Base-by-base conservation (phyloP, 371 early-diverging fungal species). In the Cokeromyces recurvatus region DNA sequence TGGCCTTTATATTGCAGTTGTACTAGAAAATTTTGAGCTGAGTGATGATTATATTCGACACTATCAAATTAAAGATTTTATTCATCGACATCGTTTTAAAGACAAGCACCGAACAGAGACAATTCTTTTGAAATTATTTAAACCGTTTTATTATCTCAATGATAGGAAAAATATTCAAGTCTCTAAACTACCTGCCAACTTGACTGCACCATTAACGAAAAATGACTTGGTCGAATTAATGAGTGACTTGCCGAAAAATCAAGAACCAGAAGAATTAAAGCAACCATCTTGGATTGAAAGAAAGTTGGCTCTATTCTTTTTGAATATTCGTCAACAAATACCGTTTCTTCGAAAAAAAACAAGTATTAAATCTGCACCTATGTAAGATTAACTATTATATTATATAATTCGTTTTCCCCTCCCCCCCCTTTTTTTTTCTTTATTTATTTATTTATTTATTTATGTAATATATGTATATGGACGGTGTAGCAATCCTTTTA, bases 1-100 rank as follows among this genome's bases (percentile, higher is more conserved):
- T 20, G 82, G 79, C 20, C 71, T 84, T 16, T 84, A 82, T 46
- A 73, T 84, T 61, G 84, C 84, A 15, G 76, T 84, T 21, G 69
- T 81, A 14, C 46, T 81, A 38, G 84, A 84, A 38, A 78, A 79
- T 46, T 84, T 84, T 54, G 82, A 82, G 42, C 43, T 78, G 15
- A 82, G 78, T 9, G 81, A 79, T 23, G 74, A 70, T 11, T 73
- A 73, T 48, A 84, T 82, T 42, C 76, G 72, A 21, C 66, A 66
- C 25, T 73, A 71, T 20, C 84, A 84, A 43, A 65, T 84, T 31
- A 66, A 78, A 36, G 75, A 75, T 23, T 84, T 75, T 51, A 71
- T 77, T 20, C 64, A 66, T 14, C 63, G 59, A 2, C 71, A 77
- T 36, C 64, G 60, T 6, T 66, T 62, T n/a, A 71, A 68, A 36